These are phyloP conservation scores for Ceratocystis harringtonii DNA, from an alignment of 2,329 filamentous ascomycete genomes.

Conservation along the genomic window DNA sequence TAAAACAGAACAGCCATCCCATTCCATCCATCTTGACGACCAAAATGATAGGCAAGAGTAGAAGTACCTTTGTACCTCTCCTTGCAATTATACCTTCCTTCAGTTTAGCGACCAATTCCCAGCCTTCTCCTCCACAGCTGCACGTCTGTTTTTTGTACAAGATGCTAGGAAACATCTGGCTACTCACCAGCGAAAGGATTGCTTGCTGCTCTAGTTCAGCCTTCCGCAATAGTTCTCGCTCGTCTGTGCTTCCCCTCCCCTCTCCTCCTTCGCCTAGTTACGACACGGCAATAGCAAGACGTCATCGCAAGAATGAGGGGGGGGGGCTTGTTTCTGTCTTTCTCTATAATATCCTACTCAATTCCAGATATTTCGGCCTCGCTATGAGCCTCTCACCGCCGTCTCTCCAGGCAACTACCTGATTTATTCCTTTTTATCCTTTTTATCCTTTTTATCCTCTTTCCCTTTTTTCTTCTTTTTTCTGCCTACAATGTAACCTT, in stretches of 20 bases:
- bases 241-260: not conserved
- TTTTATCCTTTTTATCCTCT: too few species aligned
- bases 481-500: not conserved
- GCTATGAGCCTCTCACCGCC: not conserved
- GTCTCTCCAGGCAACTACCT: not conserved
- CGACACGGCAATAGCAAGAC: not conserved
- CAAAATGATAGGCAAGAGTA: not conserved
- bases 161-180: too few species aligned
- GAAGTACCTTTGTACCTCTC: not conserved
- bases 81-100: too few species aligned
- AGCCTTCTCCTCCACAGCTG: not conserved
- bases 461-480: not conserved
- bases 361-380: not conserved
- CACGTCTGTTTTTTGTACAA: too few species aligned
- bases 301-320: not conserved
- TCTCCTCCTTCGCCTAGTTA: not conserved
- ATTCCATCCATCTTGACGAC: not conserved
- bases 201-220: not conserved
- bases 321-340: not conserved
- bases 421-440: too few species aligned
- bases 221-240: not conserved
- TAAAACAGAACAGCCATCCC: not conserved
- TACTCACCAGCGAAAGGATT: too few species aligned
- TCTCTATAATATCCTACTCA: not conserved
- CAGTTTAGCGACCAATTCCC: not conserved